Evolutionary conservation across 306 rosid genomes (phyloP), one percentile per base, ranked within the genome.

Genomic region (Cercis canadensis): DNA sequence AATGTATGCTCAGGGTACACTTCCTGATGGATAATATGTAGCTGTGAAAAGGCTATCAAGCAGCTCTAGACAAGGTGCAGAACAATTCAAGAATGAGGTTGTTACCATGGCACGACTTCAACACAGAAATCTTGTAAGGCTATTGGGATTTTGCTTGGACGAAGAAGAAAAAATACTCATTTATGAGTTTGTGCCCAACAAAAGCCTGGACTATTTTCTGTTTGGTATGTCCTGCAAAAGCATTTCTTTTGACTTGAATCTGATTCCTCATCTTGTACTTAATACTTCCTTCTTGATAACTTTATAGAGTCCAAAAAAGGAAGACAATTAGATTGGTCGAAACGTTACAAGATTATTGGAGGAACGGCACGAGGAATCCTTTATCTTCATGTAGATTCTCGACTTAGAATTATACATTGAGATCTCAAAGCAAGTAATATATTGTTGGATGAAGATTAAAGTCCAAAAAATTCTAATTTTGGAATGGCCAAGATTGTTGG

Each of bases 11-110:
- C 57, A 77, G 88, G 85, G 85, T n/a, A 16, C 10, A 6, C 72
- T 77, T 17, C 5, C 74, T 0, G 4, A 58, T 41, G 75, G 65
- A 5, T 65, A 68, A 73, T 56, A 75, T 19, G 37, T 80, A 29
- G 84, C 87, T 17, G 84, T 83, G 36, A 80, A 83, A n/a, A 80
- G 84, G 74, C 62, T 75, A 34, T 83, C 84, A 15, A 58, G 3
- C 16, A 18, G 29, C 9, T 83, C 87, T 29, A 40, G 19, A 7
- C 83, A 84, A 77, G 83, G 83, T 18, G 6, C 32, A 2, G 34
- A 18, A 17, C 73, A 83, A 54, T 83, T 80, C 47, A 68, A 76
- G 63, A 76, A 72, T 54, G 84, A 83, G 47, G 65, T 63, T 24
- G 53, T 76, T 17, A 3, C 78, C 37, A 65, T 76, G 6, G 83